phyloP scores from a whole-genome alignment of 129 eudicot species.

The Escallonia rubra region DNA sequence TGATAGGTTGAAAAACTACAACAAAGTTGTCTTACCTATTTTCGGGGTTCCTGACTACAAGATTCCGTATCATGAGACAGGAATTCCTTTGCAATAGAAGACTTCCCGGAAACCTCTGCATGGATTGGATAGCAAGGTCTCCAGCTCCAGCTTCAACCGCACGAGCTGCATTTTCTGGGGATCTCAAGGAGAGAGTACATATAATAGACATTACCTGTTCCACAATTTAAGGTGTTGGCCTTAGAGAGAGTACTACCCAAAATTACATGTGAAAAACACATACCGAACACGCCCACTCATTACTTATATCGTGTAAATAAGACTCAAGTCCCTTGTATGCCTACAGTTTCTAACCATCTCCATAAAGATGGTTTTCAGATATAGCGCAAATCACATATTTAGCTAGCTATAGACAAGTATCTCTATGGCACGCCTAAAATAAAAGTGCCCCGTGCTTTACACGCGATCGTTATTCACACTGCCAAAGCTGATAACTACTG shows the following conservation, averaged over 20 bases:
- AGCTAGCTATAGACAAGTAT: no score
- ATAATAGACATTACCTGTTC: constrained; percentile 79
- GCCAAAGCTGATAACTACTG: no score
- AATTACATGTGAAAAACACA: no score
- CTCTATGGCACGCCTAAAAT: no score
- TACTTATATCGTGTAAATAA: no score
- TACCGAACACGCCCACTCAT: no score
- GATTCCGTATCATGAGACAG: constrained; percentile 94
- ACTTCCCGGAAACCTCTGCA: constrained; percentile 70
- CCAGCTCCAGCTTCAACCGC: constrained; percentile 99
- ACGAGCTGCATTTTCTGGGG: constrained; percentile 72
- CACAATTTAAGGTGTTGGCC: not conserved
- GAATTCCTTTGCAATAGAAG: constrained; percentile 71
- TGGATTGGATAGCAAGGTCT: constrained; percentile 78
- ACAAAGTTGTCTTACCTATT: constrained; percentile 45
- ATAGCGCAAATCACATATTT: no score
- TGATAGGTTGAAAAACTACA: not conserved
- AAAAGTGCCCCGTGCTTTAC: no score
- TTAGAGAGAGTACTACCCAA: not conserved
- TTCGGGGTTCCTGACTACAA: constrained; percentile 83
- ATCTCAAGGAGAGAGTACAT: constrained; percentile 69
- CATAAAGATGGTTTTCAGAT: no score
- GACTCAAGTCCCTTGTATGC: no score
- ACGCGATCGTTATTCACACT: no score
- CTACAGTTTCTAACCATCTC: no score